Percentiles rank a stretch among this genome's conserved stretches.
phyloP scores from a whole-genome alignment of 108 stramenopile species.

The Nitzschia sp. region DNA sequence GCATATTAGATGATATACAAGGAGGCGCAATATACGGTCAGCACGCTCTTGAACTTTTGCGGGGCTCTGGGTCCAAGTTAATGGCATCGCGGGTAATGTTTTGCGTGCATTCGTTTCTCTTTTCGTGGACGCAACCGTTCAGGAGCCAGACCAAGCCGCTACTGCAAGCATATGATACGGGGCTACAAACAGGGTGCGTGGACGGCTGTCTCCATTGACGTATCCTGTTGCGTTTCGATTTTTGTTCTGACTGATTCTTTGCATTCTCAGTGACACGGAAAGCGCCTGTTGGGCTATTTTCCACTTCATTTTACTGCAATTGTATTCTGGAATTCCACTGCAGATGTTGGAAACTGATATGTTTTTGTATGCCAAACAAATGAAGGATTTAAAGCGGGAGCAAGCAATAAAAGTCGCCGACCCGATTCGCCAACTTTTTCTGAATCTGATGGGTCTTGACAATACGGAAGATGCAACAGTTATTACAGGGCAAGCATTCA shows the following conservation, averaged over 20 bases:
- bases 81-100: background rate
- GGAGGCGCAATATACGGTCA: background rate
- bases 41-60: background rate
- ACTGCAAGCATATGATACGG: slow-evolving; percentile 21
- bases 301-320: background rate
- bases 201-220: background rate
- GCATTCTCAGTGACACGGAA: slow-evolving; percentile 15
- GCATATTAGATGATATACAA: slow-evolving; percentile 5
- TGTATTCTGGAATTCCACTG: background rate
- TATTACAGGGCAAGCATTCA: background rate
- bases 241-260: background rate
- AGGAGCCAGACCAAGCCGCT: slow-evolving; percentile 11
- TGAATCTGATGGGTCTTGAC: slow-evolving; percentile 10
- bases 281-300: slow-evolving; percentile 7
- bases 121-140: slow-evolving; percentile 14
- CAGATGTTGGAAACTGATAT: background rate
- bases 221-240: background rate
- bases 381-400: slow-evolving; percentile 23
- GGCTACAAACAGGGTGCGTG: slow-evolving; percentile 30
- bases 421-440: background rate
- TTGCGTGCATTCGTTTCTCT: slow-evolving; percentile 8
- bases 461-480: slow-evolving; percentile 10
- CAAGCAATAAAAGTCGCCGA: background rate
- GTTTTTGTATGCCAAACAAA: background rate
- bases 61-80: background rate